Conservation (phyloP, 306 rosid genomes). For the Cucumis sativus region DNA sequence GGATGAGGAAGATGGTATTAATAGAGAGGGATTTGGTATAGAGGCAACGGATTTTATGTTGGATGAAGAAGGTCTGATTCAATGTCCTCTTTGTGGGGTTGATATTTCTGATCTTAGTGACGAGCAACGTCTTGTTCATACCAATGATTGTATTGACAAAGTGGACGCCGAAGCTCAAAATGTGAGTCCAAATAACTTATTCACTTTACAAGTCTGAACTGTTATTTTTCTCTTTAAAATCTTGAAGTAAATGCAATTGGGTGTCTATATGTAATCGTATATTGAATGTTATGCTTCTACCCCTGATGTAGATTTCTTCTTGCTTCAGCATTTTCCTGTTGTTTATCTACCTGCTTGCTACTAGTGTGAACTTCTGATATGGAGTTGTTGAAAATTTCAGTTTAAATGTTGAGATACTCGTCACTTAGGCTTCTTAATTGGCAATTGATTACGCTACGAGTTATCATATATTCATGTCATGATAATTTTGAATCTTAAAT, state of each 20-base stretch:
- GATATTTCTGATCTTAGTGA: conserved; percentile 56
- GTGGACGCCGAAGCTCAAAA: conserved; percentile 23
- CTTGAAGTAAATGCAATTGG: not conserved
- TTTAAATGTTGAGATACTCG: not conserved
- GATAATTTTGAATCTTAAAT: not conserved
- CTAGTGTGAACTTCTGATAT: not conserved
- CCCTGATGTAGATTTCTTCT: not conserved
- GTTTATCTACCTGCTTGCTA: not conserved
- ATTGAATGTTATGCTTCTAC: not conserved
- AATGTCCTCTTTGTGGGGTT: conserved; percentile 61
- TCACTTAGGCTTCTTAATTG: not conserved
- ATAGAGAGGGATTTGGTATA: not conserved
- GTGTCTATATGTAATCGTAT: not conserved
- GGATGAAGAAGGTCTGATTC: conserved; percentile 18
- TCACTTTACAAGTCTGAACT: not conserved
- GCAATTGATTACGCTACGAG: not conserved
- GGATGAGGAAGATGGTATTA: conserved; percentile 16
- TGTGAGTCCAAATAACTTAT: conserved; percentile 22
- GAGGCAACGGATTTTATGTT: conserved; percentile 10
- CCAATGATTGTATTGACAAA: conserved; percentile 61
- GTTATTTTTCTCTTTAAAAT: not conserved
- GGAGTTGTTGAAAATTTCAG: not conserved
- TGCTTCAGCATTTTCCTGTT: not conserved
- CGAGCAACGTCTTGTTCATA: conserved; percentile 50
- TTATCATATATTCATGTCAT: not conserved